Evolutionary conservation across 179 eudicot species (phyloP).

Genomic region (Patellifolia procumbens): DNA sequence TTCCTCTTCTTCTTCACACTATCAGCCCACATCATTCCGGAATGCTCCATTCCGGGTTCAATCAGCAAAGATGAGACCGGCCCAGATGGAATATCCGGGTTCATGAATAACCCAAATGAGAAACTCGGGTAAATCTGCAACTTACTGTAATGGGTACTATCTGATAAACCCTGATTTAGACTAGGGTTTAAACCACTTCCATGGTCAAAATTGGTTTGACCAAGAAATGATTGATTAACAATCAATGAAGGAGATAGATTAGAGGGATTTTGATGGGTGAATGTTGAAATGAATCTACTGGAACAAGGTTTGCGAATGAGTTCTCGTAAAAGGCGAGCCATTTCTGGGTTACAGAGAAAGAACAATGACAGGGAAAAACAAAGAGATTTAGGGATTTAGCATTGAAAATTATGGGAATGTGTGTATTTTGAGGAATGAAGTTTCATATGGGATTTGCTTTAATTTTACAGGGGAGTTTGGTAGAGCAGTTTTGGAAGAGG

Average conservation of each 20-base stretch:
- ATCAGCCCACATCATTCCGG: constrained; percentile 70
- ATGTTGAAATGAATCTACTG: constrained; percentile 18
- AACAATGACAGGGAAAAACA: not conserved
- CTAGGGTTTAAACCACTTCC: constrained; percentile 28
- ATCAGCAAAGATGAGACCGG: constrained; percentile 11
- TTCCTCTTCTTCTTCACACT: constrained; percentile 98
- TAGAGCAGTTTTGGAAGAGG: not conserved
- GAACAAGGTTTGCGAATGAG: constrained; percentile 26
- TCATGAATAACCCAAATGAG: constrained; percentile 35
- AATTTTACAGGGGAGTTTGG: not conserved
- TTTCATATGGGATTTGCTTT: not conserved
- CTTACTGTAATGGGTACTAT: constrained; percentile 21
- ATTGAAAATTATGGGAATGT: not conserved
- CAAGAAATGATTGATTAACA: constrained; percentile 11
- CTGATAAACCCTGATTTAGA: constrained; percentile 19
- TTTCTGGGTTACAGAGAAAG: not conserved
- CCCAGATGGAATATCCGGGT: constrained; percentile 34
- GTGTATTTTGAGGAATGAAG: not conserved
- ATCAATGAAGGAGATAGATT: constrained; percentile 28
- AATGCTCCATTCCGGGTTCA: constrained; percentile 30
- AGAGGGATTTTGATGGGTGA: constrained; percentile 18
- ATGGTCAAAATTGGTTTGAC: constrained; percentile 20
- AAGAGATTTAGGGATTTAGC: constrained; percentile 15
- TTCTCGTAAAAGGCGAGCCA: constrained; percentile 32
- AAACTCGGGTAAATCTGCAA: constrained; percentile 43